Percentiles rank a stretch among this genome's conserved stretches.
These are phyloP conservation scores for Fagus crenata DNA, from an alignment of 306 rosid species.

Conservation along the genomic window DNA sequence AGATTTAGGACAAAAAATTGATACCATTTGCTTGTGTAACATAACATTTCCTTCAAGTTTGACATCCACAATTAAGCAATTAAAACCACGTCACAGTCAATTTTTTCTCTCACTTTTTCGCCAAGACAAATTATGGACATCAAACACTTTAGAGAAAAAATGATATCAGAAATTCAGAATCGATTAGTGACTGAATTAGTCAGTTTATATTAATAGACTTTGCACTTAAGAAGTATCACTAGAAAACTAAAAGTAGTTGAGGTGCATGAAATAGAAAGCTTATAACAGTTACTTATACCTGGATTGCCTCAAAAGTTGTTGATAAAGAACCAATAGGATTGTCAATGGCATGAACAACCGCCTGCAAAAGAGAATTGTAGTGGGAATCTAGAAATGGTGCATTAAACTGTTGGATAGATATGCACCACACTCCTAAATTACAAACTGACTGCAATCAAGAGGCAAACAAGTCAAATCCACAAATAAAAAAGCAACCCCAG, in stretches of 20 bases:
- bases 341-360: constrained; percentile 70
- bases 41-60: background rate
- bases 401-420: constrained; percentile 70
- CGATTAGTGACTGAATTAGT: background rate
- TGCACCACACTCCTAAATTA: constrained; percentile 85
- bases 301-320: constrained; percentile 87
- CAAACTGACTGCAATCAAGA: constrained; percentile 66
- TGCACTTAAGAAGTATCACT: background rate
- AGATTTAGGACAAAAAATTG: too few species aligned
- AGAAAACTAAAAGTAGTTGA: background rate
- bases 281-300: constrained; percentile 41
- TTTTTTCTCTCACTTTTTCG: background rate
- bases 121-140: background rate
- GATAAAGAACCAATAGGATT: constrained; percentile 87
- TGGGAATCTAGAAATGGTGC: constrained; percentile 44
- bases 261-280: background rate
- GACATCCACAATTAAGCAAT: background rate
- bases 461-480: constrained; percentile 14
- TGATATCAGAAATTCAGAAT: background rate
- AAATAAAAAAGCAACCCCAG: constrained; percentile 4
- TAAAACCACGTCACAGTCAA: background rate
- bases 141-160: background rate
- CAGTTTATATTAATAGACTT: background rate
- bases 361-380: constrained; percentile 53
- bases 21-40: background rate